Evolutionary conservation across 768 basidiomycete species (phyloP), one percentile per base, ranked within the genome.

Genomic region (Ramaria sp.): DNA sequence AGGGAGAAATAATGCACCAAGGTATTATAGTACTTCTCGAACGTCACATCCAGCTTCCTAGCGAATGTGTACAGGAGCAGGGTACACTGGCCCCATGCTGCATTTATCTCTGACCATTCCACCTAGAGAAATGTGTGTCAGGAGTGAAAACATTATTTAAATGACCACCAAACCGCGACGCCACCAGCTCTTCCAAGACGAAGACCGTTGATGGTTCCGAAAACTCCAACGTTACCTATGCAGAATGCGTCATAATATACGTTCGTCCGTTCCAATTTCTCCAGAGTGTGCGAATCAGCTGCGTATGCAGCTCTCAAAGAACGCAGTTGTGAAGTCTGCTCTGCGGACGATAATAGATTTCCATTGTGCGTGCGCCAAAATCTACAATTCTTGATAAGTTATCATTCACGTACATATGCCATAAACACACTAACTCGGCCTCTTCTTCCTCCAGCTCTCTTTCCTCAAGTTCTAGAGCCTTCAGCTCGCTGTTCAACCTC

Each of bases 101-200:
- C 96, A 64, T 98, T 98, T 66, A 98, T 93, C 69, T 99, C 96
- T 2, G 90, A 81, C 94, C 94, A 99, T 64, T 98, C 96, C 28
- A 98, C 94, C 82, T 90, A 58, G 8, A 56, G 59, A 28, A 37
- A 22, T 39, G 13, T 5, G 41, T 55, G 22, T 42, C 45, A 48
- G 24, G 12, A 16, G 48, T 16, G 45, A 24, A 39, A 24, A 34
- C 28, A 38, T 47, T 15, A 38, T 22, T 34, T 32, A 43, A 49
- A 16, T 48, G 25, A 24, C 13, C 45, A 34, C 71, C 82, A 39
- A 65, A 89, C 88, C n/a, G 82, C 83, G 44, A 87, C 82, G 27
- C 83, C 82, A 42, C 88, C 81, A 9, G 94, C 82, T 58, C 94
- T 81, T 3, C 96, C 96, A 20, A 98, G 69, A 36, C 96, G 79